These are phyloP conservation scores for Trichoderma oligosporum DNA, from an alignment of 2,329 filamentous ascomycete species.

Conservation along the genomic window DNA sequence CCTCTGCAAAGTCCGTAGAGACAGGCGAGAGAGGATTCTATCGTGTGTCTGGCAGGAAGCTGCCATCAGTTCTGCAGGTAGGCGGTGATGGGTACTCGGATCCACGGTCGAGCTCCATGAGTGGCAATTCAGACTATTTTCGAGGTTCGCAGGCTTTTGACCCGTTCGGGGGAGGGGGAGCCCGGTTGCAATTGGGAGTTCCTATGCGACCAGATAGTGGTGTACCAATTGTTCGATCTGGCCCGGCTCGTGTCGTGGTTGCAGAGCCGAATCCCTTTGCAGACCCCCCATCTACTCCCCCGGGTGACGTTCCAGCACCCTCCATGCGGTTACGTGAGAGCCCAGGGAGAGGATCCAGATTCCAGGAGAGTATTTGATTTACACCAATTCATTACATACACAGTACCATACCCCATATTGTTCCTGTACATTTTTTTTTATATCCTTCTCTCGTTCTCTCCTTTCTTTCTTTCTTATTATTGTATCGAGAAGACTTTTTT, in stretches of 20 bases:
- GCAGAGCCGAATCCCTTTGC: conserved; percentile 51
- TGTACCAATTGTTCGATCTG: conserved; percentile 57
- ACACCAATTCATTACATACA: not conserved
- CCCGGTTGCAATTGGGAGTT: conserved; percentile 50
- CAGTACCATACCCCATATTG: conserved; percentile 4
- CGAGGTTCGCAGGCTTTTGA: conserved; percentile 50
- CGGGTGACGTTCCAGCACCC: conserved; percentile 38
- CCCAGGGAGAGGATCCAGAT: conserved; percentile 36
- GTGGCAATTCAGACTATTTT: conserved; percentile 50
- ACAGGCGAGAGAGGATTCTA: conserved; percentile 57
- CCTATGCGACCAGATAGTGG: conserved; percentile 60
- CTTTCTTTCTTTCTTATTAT: not conserved
- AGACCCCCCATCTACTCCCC: conserved; percentile 27
- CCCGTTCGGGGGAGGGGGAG: conserved; percentile 32
- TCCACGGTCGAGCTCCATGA: conserved; percentile 43
- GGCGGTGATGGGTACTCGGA: conserved; percentile 63
- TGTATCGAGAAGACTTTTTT: not conserved
- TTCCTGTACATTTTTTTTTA: conserved; percentile 10
- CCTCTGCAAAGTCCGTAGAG: conserved; percentile 31
- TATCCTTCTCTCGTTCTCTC: not conserved
- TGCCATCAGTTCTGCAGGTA: conserved; percentile 58
- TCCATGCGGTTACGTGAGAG: conserved; percentile 34
- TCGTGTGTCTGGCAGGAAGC: conserved; percentile 61
- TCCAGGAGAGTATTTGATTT: conserved; percentile 40
- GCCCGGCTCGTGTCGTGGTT: conserved; percentile 61